A percentile compares a stretch with the other conserved stretches of the same genome.
Evolutionary conservation across 208 protist species (phyloP).

Genomic region (Trypanosoma mega): DNA sequence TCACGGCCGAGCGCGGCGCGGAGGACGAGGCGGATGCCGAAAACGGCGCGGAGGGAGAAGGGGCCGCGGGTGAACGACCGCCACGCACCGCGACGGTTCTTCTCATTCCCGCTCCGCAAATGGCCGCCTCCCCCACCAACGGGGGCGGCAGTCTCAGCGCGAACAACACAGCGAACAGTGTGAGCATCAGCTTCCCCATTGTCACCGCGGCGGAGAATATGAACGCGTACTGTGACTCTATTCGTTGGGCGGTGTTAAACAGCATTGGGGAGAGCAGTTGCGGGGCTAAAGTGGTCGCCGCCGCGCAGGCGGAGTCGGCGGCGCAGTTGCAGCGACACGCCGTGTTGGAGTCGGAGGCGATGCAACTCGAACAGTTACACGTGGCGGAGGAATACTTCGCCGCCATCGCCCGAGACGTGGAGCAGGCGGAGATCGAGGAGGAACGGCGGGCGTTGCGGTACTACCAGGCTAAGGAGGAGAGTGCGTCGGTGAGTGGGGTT

Average conservation of each 20-base stretch:
- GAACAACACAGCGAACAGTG: too few relatives aligned
- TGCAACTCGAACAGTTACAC: slow-evolving; percentile 20
- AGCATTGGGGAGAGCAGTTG: slow-evolving; percentile 22
- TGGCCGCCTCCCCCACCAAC: neutral
- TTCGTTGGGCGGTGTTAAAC: slow-evolving; percentile 15
- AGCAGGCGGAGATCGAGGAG: slow-evolving; percentile 28
- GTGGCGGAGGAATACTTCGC: slow-evolving; percentile 33
- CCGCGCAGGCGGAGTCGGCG: slow-evolving; percentile 12
- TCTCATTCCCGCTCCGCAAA: slow-evolving; percentile 20
- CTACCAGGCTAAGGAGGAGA: slow-evolving; percentile 56
- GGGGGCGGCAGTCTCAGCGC: neutral
- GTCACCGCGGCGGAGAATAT: too few relatives aligned
- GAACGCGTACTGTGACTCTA: slow-evolving; percentile 14
- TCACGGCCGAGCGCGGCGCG: slow-evolving; percentile 38
- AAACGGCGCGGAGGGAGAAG: slow-evolving; percentile 6
- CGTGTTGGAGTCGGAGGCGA: slow-evolving; percentile 12
- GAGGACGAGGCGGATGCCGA: slow-evolving; percentile 19
- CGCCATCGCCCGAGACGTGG: slow-evolving; percentile 23
- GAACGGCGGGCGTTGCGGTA: slow-evolving; percentile 58
- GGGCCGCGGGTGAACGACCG: slow-evolving; percentile 18
- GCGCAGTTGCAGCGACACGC: neutral
- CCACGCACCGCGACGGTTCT: slow-evolving; percentile 45
- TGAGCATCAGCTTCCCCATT: too few relatives aligned
- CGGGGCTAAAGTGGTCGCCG: slow-evolving; percentile 6
- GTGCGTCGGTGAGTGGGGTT: slow-evolving; percentile 17